Evolutionary conservation across 306 rosid species (phyloP).

Genomic region (Fagus crenata): DNA sequence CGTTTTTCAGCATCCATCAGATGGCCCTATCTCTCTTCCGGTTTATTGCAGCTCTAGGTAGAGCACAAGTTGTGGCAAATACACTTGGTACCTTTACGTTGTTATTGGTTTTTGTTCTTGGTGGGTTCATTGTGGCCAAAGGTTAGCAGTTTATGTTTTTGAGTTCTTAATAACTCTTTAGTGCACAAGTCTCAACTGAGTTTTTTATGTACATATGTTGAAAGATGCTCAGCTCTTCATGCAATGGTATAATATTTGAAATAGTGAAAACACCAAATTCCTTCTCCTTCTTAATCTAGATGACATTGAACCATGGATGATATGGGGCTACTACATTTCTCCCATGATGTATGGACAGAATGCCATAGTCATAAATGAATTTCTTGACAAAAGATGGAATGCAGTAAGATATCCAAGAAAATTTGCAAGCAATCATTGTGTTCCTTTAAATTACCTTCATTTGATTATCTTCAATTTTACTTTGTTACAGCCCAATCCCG

Average conservation of each 20-base stretch:
- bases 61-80: conserved; percentile 63
- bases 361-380: conserved; percentile 78
- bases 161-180: background rate
- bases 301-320: conserved; percentile 69
- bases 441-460: conserved; percentile 2
- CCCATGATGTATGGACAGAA: conserved; percentile 95
- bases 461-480: conserved; percentile 23
- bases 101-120: conserved; percentile 71
- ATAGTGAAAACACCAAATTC: background rate
- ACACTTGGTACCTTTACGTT: conserved; percentile 62
- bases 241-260: background rate
- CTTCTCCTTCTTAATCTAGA: conserved; percentile 36
- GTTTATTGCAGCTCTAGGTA: conserved; percentile 78
- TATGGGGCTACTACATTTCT: conserved; percentile 78
- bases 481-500: conserved; percentile 41
- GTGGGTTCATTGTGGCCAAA: conserved; percentile 82
- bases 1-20: conserved; percentile 79
- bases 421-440: background rate
- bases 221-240: background rate
- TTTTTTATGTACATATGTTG: background rate
- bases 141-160: conserved; percentile 36
- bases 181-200: background rate
- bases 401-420: conserved; percentile 42
- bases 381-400: conserved; percentile 85
- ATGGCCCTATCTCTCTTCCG: conserved; percentile 75